Conservation (phyloP, 192 early-diverging fungal species). For the Linnemannia hyalina region DNA sequence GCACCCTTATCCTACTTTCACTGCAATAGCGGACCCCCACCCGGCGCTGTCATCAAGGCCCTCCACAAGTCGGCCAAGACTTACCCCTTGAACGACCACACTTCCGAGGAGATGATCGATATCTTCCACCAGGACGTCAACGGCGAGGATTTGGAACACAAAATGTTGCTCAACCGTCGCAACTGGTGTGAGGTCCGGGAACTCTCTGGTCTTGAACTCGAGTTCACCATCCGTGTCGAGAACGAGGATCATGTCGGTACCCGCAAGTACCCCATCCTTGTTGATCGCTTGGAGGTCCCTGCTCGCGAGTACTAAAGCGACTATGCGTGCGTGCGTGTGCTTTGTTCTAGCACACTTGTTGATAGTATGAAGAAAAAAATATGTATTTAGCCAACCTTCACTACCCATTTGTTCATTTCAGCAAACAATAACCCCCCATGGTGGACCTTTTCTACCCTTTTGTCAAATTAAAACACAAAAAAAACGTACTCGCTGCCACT, state of each 20-base stretch:
- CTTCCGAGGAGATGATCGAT: slow-evolving; percentile 80
- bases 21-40: slow-evolving; percentile 66
- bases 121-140: slow-evolving; percentile 78
- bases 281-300: slow-evolving; percentile 35
- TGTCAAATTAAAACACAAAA: not conserved
- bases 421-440: not conserved
- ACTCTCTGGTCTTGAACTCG: slow-evolving; percentile 37
- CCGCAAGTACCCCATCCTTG: slow-evolving; percentile 44
- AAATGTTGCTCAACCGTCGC: slow-evolving; percentile 49
- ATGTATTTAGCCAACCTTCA: slow-evolving; percentile 2
- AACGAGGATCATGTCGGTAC: slow-evolving; percentile 43
- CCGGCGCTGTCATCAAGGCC: slow-evolving; percentile 72
- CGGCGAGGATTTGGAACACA: slow-evolving; percentile 58
- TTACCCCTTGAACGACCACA: slow-evolving; percentile 68
- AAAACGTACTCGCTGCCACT: too few species aligned
- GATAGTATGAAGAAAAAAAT: not conserved
- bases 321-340: too few species aligned
- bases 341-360: not conserved
- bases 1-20: not conserved
- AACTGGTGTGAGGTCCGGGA: slow-evolving; percentile 56
- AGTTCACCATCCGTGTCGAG: slow-evolving; percentile 52
- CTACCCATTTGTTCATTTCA: not conserved
- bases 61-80: slow-evolving; percentile 75
- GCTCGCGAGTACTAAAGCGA: slow-evolving; percentile 38
- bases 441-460: not conserved